Base-by-base conservation (phyloP, 306 rosid genomes). In the Herpetospermum pedunculosum region DNA sequence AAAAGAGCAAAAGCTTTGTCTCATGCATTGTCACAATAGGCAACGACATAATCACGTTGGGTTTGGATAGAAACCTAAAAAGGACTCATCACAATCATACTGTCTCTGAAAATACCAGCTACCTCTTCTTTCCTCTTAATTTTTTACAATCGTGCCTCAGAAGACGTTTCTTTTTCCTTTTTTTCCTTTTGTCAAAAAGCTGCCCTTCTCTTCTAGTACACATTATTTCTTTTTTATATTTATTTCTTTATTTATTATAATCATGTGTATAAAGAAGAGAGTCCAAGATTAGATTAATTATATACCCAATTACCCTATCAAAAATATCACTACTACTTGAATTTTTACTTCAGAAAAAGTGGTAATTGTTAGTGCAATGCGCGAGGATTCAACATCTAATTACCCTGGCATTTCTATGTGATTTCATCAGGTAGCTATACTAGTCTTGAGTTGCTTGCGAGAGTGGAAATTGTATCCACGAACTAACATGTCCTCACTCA, bases 41-140 rank as follows among this genome's bases (percentile, higher is more conserved):
- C 63, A 79, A 84, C 83, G 85, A 86, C 93, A 84, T 70, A 84
- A 54, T 71, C 93, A 88, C 90, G 85, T 86, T 86, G 73, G 38
- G 14, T 43, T 3, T 68, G 73, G 73, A 68, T 68, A 43, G 38
- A 26, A 68, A 25, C 73, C 73, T 68, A 68, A 43, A 68, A 68
- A 68, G 53, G 73, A 68, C 73, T 68, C 35, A 43, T 68, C 73
- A 26, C 73, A 68, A 68, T 68, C 73, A 68, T 68, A 11, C 14
- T 68, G 73, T 68, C 73, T 68, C 8, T 43, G 54, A 68, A 25
- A 32, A 13, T 23, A 41, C 54, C 54, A 68, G 6, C 73, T 68
- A 68, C 54, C 38, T 68, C 73, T 25, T 6, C 21, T 14, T 15
- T 68, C 37, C 6, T 68, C 25, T 68, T 68, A 21, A 59, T 59